A percentile compares a stretch with the other conserved stretches of the same genome.
These are phyloP conservation scores for Leishmania guyanensis DNA, from an alignment of 208 protist species.

Conservation along the genomic window DNA sequence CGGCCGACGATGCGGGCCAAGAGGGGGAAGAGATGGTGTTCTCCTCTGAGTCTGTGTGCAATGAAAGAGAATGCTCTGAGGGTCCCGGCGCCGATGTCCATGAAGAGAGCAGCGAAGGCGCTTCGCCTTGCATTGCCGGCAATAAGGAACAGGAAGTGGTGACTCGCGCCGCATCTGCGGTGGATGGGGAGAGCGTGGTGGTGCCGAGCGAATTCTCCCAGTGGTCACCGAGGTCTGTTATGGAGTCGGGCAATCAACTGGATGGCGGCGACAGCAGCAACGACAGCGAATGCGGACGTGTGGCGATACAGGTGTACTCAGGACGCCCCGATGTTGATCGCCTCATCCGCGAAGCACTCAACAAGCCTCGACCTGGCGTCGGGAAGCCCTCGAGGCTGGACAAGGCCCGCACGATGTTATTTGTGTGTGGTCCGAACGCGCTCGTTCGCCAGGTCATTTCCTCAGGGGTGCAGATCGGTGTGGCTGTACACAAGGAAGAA, in stretches of 20 bases:
- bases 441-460: conserved; percentile 3
- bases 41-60: not conserved
- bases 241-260: not conserved
- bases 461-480: not conserved
- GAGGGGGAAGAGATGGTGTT: not conserved
- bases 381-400: not conserved
- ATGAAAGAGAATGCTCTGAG: not conserved
- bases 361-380: not conserved
- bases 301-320: not conserved
- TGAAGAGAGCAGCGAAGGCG: not conserved
- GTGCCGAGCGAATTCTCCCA: not conserved
- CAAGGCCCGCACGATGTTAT: conserved; percentile 4
- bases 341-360: conserved; percentile 4
- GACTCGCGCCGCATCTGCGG: not conserved
- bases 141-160: no score
- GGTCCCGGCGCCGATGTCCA: not conserved
- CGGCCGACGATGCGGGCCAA: not conserved
- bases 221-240: not conserved
- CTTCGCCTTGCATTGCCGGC: no score
- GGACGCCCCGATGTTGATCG: conserved; percentile 3
- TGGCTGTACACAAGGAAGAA: conserved; percentile 5
- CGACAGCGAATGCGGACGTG: not conserved
- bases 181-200: not conserved
- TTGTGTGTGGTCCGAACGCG: conserved; percentile 7
- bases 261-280: not conserved